Base-by-base conservation (phyloP, 768 basidiomycete species). In the Udeniomyces megalosporus region DNA sequence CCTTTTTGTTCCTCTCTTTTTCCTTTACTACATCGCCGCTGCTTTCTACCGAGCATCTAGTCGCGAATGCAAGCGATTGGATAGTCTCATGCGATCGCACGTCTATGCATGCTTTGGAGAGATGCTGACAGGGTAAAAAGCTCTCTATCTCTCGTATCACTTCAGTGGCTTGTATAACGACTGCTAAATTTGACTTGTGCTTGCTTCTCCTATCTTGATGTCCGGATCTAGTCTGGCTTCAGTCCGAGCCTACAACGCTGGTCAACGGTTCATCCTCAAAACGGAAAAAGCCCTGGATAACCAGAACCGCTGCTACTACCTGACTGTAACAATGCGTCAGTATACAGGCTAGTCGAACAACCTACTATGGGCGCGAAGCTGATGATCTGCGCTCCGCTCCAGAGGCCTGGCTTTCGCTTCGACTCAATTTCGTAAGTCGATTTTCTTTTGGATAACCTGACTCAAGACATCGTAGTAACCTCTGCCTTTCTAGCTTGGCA, bases 71-170 rank as follows among this genome's bases (percentile, higher is more conserved):
- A 93, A 92, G 78, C 70, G 66, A 22, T 69, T 73, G 53, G 68
- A 69, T 50, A 61, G 61, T 3, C 56, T 62, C 12, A 93, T 76
- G 83, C 88, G 34, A 78, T 93, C 28, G 72, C 93, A 35, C 82
- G 88, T 96, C n/a, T 95, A 95, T 71, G 84, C 88, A 0, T 89
- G 92, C 70, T 95, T 95, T 74, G 87, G 88, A 2, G 91, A 95
- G 75, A 86, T 85, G 31, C 76, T 95, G 12, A 84, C 84, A 12
- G 92, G 92, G 7, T 14, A 3, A 15, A 4, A n/a, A 3, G n/a
- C 35, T n/a, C n/a, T n/a, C n/a, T n/a, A n/a, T n/a, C n/a, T n/a
- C n/a, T n/a, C n/a, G n/a, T n/a, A n/a, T n/a, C n/a, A n/a, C n/a
- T n/a, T n/a, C n/a, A n/a, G n/a, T n/a, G n/a, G n/a, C n/a, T n/a